Percentiles rank a stretch among this genome's conserved stretches.
These are phyloP conservation scores for Cladobotryum protrusum DNA, from an alignment of 2,329 filamentous ascomycete genomes.

Conservation along the genomic window DNA sequence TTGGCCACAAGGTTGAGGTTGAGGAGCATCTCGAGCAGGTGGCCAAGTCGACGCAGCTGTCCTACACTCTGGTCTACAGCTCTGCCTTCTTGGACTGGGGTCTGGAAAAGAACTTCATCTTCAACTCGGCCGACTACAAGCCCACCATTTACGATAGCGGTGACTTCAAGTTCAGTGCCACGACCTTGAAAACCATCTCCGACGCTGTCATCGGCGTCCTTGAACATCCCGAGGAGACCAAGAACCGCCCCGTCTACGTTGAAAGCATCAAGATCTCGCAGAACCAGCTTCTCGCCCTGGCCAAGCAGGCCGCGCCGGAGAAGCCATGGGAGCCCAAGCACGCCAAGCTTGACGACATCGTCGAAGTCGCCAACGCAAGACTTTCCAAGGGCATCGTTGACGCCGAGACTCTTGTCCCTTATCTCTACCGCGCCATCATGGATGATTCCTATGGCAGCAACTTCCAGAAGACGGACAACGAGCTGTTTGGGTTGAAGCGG, in stretches of 20 bases:
- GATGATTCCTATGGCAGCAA: conserved; percentile 26
- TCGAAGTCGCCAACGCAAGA: conserved; percentile 22
- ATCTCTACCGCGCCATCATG: conserved; percentile 27
- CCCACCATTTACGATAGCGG: conserved; percentile 45
- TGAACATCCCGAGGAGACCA: conserved; percentile 43
- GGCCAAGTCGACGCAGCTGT: conserved; percentile 35
- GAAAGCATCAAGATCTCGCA: conserved; percentile 40
- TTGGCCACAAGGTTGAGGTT: conserved; percentile 41
- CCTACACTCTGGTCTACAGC: conserved; percentile 50
- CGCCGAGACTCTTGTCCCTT: conserved; percentile 24
- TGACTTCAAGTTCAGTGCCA: conserved; percentile 39
- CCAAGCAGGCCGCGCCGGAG: conserved; percentile 42
- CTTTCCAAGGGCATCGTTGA: conserved; percentile 26
- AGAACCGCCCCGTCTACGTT: conserved; percentile 44
- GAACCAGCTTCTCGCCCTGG: conserved; percentile 35
- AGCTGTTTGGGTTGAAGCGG: conserved; percentile 38
- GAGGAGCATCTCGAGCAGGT: conserved; percentile 36
- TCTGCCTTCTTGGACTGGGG: conserved; percentile 57
- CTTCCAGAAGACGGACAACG: conserved; percentile 35
- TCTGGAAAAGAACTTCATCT: conserved; percentile 34
- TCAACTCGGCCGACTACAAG: conserved; percentile 34
- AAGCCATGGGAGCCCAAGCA: conserved; percentile 42
- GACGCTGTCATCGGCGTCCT: conserved; percentile 44
- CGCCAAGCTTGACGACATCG: conserved; percentile 23
- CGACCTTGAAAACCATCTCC: conserved; percentile 41